Evolutionary conservation across 306 rosid species (phyloP), one percentile per base, ranked within the genome.

Genomic region (Trichosanthes cucumerina): DNA sequence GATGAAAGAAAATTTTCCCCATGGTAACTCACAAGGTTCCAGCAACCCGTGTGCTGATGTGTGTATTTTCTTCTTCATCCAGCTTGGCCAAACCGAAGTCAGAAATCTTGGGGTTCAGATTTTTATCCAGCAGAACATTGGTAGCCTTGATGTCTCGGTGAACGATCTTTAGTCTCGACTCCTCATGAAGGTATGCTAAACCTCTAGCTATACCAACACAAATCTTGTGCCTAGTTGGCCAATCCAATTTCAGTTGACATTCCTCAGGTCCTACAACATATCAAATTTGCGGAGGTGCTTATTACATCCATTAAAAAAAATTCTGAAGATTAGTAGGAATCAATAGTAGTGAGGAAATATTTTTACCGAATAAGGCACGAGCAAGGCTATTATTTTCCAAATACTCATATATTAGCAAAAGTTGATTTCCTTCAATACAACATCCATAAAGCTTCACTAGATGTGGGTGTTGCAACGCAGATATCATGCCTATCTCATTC

Each of bases 171-270:
- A 92, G 31, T 79, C 91, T 88, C 4, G 96, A 92, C 36, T 92
- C 97, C 79, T 88, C 97, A 60, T 92, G 96, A 38, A 92, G 97
- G 79, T 83, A 89, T 46, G 93, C 87, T 78, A 92, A 85, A 31
- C 96, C 96, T 77, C 73, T 93, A 14, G 90, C 97, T 60, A 91
- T 87, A 50, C 97, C 95, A 31, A 88, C 9, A 21, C 93, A 93
- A n/a, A 93, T 93, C 62, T n/a, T 87, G 31, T 80, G 83, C 84
- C 96, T 91, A 69, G 90, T 89, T 8, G 80, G 56, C 98, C 93
- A 93, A 84, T 87, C 89, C 78, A 93, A 64, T 50, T 77, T 21
- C 71, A 81, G 5, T 31, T 69, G 78, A 58, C 10, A 28, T 56
- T 34, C 78, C 44, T 68, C 26, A 1, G 24, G 74, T n/a, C 81